Evolutionary conservation across 345 rosid species (phyloP), one percentile per base, ranked within the genome.

Genomic region (Boechera retrofracta): DNA sequence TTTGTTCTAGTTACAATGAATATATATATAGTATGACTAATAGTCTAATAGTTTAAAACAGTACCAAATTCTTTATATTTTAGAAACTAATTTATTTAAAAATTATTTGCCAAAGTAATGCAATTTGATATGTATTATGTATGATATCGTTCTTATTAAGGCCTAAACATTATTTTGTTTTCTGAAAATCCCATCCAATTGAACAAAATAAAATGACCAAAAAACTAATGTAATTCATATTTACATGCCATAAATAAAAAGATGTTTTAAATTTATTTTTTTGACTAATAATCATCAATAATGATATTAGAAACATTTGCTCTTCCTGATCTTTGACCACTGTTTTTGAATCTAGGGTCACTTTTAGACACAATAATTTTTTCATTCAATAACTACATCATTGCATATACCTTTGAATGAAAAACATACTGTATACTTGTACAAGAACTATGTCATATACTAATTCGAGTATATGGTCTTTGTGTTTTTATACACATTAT

Each of bases 291-390:
- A 49, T 47, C 31, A 66, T 57, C 31, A 38, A 41, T 15, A 39
- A 57, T 59, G 56, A 72, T 66, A 67, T 39, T 65, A 29, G 31
- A 66, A 39, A n/a, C 55, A 58, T 39, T 58, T 71, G 60, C 29
- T 69, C 35, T 63, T 8, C 8, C 42, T 36, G 63, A 39, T 57
- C 62, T 78, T 77, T 65, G 77, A 72, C 77, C 56, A 57, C 4
- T 47, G 45, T 56, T 71, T 69, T 77, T 77, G 62, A 77, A 56
- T 57, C 42, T 8, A 47, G 7, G 7, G 21, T 56, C 55, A 10
- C 72, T 71, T 35, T 63, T 24, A 66, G 47, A 32, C 56, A 31
- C 64, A 64, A 53, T 41, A 16, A 49, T 71, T 29, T 21, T 21
- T 21, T 21, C 21, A 21, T 21, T 47, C 66, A 45, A 53, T 44